Percentiles rank a stretch among this genome's conserved stretches.
These are phyloP conservation scores for Paradendryphiella salina DNA, from an alignment of 2,329 filamentous ascomycete genomes.

Conservation along the genomic window DNA sequence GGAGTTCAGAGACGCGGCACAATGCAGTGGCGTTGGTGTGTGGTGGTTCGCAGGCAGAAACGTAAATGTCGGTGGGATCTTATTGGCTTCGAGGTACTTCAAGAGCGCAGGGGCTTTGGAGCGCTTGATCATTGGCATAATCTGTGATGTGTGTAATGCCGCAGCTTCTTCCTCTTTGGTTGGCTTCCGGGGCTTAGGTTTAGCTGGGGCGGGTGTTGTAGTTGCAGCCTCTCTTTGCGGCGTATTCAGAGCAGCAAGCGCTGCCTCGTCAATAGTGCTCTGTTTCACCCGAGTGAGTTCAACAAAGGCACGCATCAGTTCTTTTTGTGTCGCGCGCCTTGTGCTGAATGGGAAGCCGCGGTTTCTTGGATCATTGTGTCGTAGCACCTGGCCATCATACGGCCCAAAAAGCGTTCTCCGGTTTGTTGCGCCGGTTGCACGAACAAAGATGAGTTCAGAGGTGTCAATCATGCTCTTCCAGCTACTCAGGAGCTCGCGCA, in stretches of 20 bases:
- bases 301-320: slow-evolving; percentile 91
- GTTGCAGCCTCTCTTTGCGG: slow-evolving; percentile 49
- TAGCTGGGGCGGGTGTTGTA: slow-evolving; percentile 37
- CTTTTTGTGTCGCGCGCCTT: slow-evolving; percentile 84
- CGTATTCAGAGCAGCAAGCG: slow-evolving; percentile 56
- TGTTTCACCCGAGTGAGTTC: slow-evolving; percentile 92
- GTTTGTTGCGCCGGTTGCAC: slow-evolving; percentile 86
- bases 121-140: slow-evolving; percentile 83
- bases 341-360: slow-evolving; percentile 93
- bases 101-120: slow-evolving; percentile 87
- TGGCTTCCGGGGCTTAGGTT: slow-evolving; percentile 59
- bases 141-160: slow-evolving; percentile 80
- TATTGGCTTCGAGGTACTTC: slow-evolving; percentile 79
- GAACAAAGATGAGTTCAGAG: slow-evolving; percentile 82
- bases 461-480: slow-evolving; percentile 87
- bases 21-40: slow-evolving; percentile 79
- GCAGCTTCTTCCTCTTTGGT: slow-evolving; percentile 86
- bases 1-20: slow-evolving; percentile 80
- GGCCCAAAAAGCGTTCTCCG: slow-evolving; percentile 85
- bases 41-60: slow-evolving; percentile 77
- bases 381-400: slow-evolving; percentile 85
- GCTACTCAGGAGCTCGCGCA: slow-evolving; percentile 75
- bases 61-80: slow-evolving; percentile 69
- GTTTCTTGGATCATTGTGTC: slow-evolving; percentile 75
- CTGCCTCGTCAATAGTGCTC: slow-evolving; percentile 71